Conservation (phyloP, 225 moss, liverwort and hornwort species). For the Bryum argenteum region DNA sequence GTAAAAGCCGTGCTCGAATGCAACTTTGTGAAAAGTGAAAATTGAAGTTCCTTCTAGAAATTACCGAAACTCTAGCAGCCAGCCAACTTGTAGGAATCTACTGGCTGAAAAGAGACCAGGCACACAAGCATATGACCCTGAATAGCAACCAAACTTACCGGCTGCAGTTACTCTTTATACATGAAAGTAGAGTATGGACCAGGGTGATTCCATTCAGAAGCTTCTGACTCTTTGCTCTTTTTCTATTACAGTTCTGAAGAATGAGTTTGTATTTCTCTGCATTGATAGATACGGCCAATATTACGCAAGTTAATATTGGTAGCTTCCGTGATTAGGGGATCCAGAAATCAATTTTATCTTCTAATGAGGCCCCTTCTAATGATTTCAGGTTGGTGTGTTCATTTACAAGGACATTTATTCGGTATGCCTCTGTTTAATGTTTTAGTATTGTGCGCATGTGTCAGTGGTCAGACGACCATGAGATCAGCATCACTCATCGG, state of each 20-base stretch:
- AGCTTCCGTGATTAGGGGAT: neutral
- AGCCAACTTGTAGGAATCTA: too few species aligned
- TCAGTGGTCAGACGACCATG: conserved; percentile 4
- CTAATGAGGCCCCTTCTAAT: neutral
- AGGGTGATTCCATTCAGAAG: neutral
- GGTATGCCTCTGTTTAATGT: too few species aligned
- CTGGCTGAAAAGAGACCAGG: too few species aligned
- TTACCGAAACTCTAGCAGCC: too few species aligned
- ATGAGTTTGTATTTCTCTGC: neutral
- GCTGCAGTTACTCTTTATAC: neutral
- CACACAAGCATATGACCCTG: neutral
- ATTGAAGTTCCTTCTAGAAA: too few species aligned
- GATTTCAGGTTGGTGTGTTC: too few species aligned
- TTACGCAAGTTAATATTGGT: neutral
- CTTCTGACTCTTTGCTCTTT: too few species aligned
- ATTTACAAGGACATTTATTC: too few species aligned
- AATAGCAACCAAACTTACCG: neutral
- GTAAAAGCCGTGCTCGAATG: too few species aligned
- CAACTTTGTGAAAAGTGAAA: too few species aligned
- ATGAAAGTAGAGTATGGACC: neutral
- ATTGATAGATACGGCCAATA: too few species aligned
- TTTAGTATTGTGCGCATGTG: neutral
- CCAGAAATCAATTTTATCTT: neutral
- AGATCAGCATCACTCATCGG: neutral
- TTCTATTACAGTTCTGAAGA: too few species aligned